Conservation (phyloP, 2,329 filamentous ascomycete species). For the Aaosphaeria arxii region DNA sequence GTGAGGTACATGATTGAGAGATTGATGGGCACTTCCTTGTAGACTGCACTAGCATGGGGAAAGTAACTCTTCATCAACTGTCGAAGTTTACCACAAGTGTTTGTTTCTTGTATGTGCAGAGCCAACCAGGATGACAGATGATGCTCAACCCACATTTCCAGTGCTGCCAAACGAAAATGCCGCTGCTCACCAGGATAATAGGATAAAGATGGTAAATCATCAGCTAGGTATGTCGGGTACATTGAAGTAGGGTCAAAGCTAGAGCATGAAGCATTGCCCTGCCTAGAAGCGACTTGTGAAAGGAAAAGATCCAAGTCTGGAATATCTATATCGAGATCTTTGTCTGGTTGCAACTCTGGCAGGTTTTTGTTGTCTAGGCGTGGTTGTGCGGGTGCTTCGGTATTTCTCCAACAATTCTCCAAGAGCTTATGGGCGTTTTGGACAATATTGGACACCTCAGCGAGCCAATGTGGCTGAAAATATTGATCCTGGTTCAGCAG, state of each 20-base stretch:
- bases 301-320: constrained; percentile 16
- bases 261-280: neutral
- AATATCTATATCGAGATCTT: constrained; percentile 15
- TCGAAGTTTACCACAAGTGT: constrained; percentile 20
- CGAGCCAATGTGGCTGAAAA: neutral
- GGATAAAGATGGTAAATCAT: constrained; percentile 8
- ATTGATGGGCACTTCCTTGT: constrained; percentile 43
- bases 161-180: constrained; percentile 29
- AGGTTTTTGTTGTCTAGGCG: neutral
- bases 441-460: no score
- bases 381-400: neutral
- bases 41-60: constrained; percentile 17
- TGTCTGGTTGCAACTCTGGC: constrained; percentile 7
- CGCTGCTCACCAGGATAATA: constrained; percentile 10
- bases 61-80: constrained; percentile 16
- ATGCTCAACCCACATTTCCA: constrained; percentile 51
- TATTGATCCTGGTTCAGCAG: neutral
- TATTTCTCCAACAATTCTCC: no score
- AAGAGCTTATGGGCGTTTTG: no score
- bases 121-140: constrained; percentile 42
- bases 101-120: constrained; percentile 11
- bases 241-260: constrained; percentile 9
- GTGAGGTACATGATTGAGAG: constrained; percentile 57
- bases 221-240: constrained; percentile 5
- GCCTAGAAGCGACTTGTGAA: constrained; percentile 3